Conservation (phyloP, 495 filamentous ascomycete genomes). For the Parathielavia hyrcaniae region DNA sequence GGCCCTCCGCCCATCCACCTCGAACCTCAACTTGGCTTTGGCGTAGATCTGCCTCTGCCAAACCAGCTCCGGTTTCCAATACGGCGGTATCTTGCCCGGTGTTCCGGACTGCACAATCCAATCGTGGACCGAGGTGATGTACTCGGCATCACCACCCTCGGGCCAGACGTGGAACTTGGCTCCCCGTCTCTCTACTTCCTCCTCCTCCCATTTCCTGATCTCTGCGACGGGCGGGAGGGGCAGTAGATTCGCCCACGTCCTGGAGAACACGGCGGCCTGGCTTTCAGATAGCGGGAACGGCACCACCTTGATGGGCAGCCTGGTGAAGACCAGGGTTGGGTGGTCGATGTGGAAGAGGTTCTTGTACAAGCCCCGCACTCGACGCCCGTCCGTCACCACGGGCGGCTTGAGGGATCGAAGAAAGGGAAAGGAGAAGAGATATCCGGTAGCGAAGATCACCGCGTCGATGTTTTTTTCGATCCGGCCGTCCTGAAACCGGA, state of each 20-base stretch:
- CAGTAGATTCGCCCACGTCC: constrained; percentile 65
- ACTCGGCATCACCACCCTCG: constrained; percentile 59
- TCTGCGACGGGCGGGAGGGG: constrained; percentile 52
- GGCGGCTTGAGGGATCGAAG: constrained; percentile 52
- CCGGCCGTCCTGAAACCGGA: constrained; percentile 37
- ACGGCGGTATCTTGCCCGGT: constrained; percentile 54
- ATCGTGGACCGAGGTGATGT: constrained; percentile 64
- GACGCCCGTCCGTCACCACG: constrained; percentile 59
- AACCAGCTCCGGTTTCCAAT: constrained; percentile 59
- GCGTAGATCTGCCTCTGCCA: constrained; percentile 50
- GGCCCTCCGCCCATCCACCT: constrained; percentile 37
- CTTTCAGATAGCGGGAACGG: constrained; percentile 75
- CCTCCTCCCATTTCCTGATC: constrained; percentile 58
- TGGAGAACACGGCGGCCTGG: constrained; percentile 71
- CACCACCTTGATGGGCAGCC: constrained; percentile 69
- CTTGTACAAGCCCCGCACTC: constrained; percentile 62
- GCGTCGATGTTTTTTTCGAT: constrained; percentile 57
- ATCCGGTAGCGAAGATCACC: constrained; percentile 69
- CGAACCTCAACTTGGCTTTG: constrained; percentile 44
- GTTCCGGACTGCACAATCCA: constrained; percentile 49
- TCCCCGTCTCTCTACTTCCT: constrained; percentile 28
- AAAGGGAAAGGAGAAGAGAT: constrained; percentile 66
- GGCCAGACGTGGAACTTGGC: constrained; percentile 58
- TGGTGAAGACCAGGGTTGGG: constrained; percentile 73
- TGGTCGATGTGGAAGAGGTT: constrained; percentile 71